A percentile compares a stretch with the other conserved stretches of the same genome.
phyloP scores from a whole-genome alignment of 192 early-diverging fungal genomes.

The Kappamyces sp. region DNA sequence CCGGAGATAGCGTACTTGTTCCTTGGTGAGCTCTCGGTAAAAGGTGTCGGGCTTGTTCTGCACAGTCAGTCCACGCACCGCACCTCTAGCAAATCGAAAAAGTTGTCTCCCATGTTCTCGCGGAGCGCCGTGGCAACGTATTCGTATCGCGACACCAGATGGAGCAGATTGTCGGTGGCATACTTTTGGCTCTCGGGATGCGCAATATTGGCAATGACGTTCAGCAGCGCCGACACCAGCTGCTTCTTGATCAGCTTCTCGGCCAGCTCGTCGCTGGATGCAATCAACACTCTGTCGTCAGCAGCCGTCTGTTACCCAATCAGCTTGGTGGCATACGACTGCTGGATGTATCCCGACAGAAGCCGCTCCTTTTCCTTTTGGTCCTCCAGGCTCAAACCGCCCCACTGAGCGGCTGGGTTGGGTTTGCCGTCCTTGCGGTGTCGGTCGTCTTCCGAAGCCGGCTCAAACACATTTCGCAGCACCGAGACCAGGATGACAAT shows the following conservation, averaged over 20 bases:
- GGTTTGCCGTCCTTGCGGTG: slow-evolving; percentile 21
- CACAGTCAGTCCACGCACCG: no score
- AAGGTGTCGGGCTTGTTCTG: slow-evolving; percentile 53
- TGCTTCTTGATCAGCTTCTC: slow-evolving; percentile 49
- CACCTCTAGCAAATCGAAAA: slow-evolving; percentile 53
- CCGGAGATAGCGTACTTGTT: slow-evolving; percentile 52
- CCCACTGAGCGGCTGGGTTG: slow-evolving; percentile 36
- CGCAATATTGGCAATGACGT: slow-evolving; percentile 45
- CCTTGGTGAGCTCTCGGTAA: slow-evolving; percentile 49
- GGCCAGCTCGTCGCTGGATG: slow-evolving; percentile 36
- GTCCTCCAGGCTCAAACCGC: slow-evolving; percentile 17
- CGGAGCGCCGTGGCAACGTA: slow-evolving; percentile 37
- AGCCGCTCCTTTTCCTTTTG: slow-evolving; percentile 35
- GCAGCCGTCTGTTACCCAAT: slow-evolving; percentile 35
- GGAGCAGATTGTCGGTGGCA: slow-evolving; percentile 41
- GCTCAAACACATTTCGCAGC: slow-evolving; percentile 39
- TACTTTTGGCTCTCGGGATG: slow-evolving; percentile 57
- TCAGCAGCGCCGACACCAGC: slow-evolving; percentile 48
- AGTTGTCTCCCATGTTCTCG: slow-evolving; percentile 53
- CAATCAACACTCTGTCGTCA: slow-evolving; percentile 42
- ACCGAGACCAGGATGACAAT: slow-evolving; percentile 42
- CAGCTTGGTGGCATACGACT: slow-evolving; percentile 54
- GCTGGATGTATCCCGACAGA: slow-evolving; percentile 47
- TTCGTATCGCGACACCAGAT: slow-evolving; percentile 37
- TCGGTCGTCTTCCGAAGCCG: slow-evolving; percentile 31